phyloP scores from a whole-genome alignment of 768 basidiomycete genomes.

The Cantharellus anzutake region DNA sequence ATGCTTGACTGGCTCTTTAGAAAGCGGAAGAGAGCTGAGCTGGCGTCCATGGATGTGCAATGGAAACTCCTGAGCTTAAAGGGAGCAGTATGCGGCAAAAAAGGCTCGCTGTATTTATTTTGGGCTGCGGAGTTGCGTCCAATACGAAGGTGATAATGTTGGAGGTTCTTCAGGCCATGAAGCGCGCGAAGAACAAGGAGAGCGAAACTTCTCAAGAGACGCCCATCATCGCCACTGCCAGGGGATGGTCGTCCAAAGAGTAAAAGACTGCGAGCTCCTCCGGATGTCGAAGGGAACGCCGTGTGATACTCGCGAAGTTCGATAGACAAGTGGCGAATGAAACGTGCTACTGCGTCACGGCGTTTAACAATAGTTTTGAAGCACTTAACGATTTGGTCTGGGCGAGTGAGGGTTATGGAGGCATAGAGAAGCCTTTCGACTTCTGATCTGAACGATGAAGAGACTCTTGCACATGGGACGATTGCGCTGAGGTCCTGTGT shows the following conservation, averaged over 20 bases:
- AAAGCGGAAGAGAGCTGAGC: not conserved
- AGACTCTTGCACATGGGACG: not conserved
- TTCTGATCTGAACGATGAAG: not conserved
- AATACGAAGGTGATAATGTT: not conserved
- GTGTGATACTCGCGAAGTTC: not conserved
- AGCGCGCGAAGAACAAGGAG: not conserved
- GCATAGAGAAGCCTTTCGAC: not conserved
- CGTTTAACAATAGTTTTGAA: not conserved
- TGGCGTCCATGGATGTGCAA: not conserved
- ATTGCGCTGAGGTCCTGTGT: not conserved
- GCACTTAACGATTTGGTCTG: not conserved
- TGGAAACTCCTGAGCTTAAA: not conserved
- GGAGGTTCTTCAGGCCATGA: not conserved
- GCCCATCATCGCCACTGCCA: not conserved
- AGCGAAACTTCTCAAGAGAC: not conserved
- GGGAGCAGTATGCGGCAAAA: not conserved
- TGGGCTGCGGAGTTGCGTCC: not conserved
- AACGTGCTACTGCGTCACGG: not conserved
- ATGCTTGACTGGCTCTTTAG: not conserved
- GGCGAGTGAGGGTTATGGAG: not conserved
- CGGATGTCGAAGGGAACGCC: not conserved
- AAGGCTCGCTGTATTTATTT: not conserved
- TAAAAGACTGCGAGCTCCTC: not conserved
- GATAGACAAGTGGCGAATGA: not conserved
- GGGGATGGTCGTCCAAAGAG: not conserved